These are phyloP conservation scores for Leishmania tarentolae DNA, from an alignment of 208 protist species.

Conservation along the genomic window DNA sequence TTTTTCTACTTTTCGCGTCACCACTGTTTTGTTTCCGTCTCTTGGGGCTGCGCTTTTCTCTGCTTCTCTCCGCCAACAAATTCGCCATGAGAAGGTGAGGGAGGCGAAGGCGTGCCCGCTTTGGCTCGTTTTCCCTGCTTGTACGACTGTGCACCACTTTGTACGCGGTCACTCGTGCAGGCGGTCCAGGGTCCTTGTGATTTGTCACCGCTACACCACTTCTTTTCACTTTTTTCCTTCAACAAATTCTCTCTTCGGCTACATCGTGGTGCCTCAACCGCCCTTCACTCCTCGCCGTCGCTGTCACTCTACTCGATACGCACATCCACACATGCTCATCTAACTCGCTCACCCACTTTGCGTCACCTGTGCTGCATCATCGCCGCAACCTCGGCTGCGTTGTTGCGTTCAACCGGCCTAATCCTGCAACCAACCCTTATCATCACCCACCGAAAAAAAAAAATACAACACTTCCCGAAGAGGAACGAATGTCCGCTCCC, in stretches of 20 bases:
- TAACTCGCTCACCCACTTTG: neutral
- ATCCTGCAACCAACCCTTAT: conserved; percentile 2
- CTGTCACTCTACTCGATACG: neutral
- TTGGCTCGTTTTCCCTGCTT: neutral
- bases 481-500: conserved; percentile 57
- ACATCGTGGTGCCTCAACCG: neutral
- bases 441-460: neutral
- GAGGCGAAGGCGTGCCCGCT: neutral
- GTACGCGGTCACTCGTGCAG: neutral
- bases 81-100: neutral
- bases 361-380: neutral
- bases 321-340: neutral
- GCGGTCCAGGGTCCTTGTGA: neutral
- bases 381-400: neutral
- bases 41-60: neutral
- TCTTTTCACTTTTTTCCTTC: neutral
- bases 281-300: neutral
- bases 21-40: neutral
- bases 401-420: neutral
- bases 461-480: neutral
- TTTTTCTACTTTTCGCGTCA: neutral
- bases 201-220: neutral
- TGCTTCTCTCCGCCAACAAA: neutral
- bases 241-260: neutral
- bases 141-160: neutral